Evolutionary conservation across 1,139 yeast species (phyloP), one percentile per base, ranked within the genome.

Genomic region (Yamadazyma triangularis): DNA sequence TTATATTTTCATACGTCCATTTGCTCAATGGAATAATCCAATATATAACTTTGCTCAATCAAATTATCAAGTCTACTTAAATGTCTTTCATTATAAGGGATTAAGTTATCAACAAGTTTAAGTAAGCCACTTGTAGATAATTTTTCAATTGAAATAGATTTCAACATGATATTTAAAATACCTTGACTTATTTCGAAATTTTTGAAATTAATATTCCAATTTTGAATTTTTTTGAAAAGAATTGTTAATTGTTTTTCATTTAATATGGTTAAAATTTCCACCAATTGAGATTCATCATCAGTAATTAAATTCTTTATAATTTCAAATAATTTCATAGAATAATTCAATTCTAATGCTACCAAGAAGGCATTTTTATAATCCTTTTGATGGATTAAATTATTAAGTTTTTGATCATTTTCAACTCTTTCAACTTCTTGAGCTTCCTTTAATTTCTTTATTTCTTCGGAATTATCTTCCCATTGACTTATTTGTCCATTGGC

Each of bases 191-290:
- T 73, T 33, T 74, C 78, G 47, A 86, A 85, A 26, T 86, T 79
- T 48, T 79, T 77, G 33, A 87, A 84, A 53, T 88, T 91, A 31
- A 93, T 79, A 56, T 93, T 91, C 99, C 99, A 91, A 51, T 88
- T 95, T 47, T 96, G 75, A 21, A 88, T 69, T 48, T 95, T 79
- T 45, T 73, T 75, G 53, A 91, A 72, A 22, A 91, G 58, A 13
- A 63, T 53, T 24, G 70, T 47, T 26, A 88, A 57, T 46, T 83
- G 86, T 1, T 78, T 83, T 25, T 73, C 62, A 22, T 68, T 73
- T 34, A 91, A 67, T 13, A 58, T 54, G 6, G 69, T 62, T 27
- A 91, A 72, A n/a, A 81, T 75, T 6, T 64, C 56, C 48, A 87
- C 96, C 29, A 91, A 70, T 29, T 72, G 72, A 39, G 70, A 73